Percentiles rank a stretch among this genome's conserved stretches.
phyloP scores from a whole-genome alignment of 2,329 filamentous ascomycete genomes.

The Botrytis hyacinthi region DNA sequence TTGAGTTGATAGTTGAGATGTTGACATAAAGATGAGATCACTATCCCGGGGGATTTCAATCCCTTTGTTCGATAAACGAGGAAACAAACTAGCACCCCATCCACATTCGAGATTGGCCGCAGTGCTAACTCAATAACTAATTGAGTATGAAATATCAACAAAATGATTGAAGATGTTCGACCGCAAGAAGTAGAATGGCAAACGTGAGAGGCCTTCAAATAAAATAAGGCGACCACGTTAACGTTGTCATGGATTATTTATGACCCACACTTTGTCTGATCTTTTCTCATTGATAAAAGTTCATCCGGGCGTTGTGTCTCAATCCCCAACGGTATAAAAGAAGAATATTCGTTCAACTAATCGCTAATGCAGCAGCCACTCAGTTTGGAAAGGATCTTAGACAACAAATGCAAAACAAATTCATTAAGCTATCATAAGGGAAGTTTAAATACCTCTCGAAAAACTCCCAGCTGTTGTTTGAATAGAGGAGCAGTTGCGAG shows the following conservation, averaged over 20 bases:
- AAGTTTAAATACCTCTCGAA: neutral
- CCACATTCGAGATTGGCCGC: neutral
- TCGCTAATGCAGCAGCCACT: neutral
- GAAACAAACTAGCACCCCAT: neutral
- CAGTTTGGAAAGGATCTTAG: neutral
- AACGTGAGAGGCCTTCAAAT: neutral
- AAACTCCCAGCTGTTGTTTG: neutral
- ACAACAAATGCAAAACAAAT: neutral
- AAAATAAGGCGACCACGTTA: neutral
- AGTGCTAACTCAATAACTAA: neutral
- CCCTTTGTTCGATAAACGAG: neutral
- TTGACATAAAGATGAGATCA: neutral
- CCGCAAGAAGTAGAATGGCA: neutral
- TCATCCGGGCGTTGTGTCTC: neutral
- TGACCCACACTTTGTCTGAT: neutral
- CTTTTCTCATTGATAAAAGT: neutral
- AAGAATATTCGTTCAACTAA: neutral
- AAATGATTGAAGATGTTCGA: neutral
- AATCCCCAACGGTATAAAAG: neutral
- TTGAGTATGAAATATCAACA: neutral
- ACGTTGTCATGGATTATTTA: neutral
- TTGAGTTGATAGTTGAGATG: neutral
- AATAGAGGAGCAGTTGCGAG: neutral
- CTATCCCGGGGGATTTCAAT: neutral
- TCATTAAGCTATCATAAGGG: neutral